Percentiles rank a stretch among this genome's conserved stretches.
These are phyloP conservation scores for Bombardia bombarda DNA, from an alignment of 495 filamentous ascomycete genomes.

Conservation along the genomic window DNA sequence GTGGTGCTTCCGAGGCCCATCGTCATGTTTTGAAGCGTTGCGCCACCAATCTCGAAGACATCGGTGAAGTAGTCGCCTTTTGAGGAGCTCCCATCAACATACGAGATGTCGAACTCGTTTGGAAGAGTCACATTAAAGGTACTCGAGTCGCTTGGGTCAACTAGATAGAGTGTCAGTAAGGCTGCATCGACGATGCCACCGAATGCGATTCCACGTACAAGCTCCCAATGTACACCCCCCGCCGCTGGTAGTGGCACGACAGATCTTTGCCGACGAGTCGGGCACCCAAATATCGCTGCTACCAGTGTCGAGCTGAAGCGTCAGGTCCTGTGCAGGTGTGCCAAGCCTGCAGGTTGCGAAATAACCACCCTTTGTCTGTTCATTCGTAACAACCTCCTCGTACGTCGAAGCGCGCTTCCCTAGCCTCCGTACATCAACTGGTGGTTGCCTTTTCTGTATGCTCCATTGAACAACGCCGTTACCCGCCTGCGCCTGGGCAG, in stretches of 20 bases:
- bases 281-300: conserved; percentile 91
- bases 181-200: not conserved
- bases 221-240: conserved; percentile 37
- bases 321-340: conserved; percentile 58
- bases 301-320: conserved; percentile 71
- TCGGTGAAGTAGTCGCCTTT: conserved; percentile 78
- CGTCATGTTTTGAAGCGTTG: conserved; percentile 59
- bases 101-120: conserved; percentile 75
- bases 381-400: conserved; percentile 33
- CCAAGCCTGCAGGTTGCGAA: conserved; percentile 62
- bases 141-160: conserved; percentile 54
- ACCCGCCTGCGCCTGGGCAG: conserved; percentile 13
- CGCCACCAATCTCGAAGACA: conserved; percentile 61
- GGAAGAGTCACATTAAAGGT: conserved; percentile 56
- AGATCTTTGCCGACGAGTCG: conserved; percentile 50
- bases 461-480: conserved; percentile 36
- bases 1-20: conserved; percentile 76
- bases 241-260: conserved; percentile 22
- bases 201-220: conserved; percentile 27
- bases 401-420: conserved; percentile 27
- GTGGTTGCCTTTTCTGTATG: conserved; percentile 21
- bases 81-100: conserved; percentile 74
- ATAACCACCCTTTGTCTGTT: conserved; percentile 48
- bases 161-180: conserved; percentile 26
- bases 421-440: conserved; percentile 11